Percentiles rank a stretch among this genome's conserved stretches.
Conservation (phyloP, 306 rosid genomes). For the Medicago arabica region DNA sequence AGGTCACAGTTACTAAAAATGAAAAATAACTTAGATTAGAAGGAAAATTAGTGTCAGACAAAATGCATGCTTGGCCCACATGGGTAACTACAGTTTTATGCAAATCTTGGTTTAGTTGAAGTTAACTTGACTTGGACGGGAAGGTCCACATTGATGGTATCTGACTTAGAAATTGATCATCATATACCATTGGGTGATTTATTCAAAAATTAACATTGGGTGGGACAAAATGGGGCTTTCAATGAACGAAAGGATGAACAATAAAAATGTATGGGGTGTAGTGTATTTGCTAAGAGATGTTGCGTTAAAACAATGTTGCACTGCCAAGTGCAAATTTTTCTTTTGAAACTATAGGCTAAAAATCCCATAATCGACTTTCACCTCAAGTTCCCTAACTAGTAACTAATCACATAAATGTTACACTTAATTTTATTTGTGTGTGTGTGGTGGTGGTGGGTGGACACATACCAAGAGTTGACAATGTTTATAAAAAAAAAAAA, state of each 20-base stretch:
- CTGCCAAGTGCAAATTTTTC: not conserved
- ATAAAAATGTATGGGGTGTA: no score
- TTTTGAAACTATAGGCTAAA: no score
- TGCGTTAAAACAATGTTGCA: not conserved
- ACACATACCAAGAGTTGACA: not conserved
- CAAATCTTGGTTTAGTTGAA: conserved; percentile 11
- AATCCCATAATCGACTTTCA: not conserved
- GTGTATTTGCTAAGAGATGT: not conserved
- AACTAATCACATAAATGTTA: not conserved
- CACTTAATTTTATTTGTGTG: no score
- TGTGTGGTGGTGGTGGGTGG: no score
- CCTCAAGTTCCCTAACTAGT: not conserved
- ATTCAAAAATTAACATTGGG: not conserved
- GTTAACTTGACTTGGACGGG: conserved; percentile 32
- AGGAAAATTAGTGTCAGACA: conserved; percentile 16
- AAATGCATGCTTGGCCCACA: conserved; percentile 8
- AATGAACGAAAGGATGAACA: not conserved
- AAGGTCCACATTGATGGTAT: not conserved
- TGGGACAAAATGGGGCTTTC: not conserved
- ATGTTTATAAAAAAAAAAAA: not conserved
- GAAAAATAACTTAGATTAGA: not conserved
- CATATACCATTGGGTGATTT: not conserved
- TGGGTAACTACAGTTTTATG: conserved; percentile 25
- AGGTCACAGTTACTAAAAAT: not conserved
- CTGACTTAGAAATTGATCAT: not conserved